These are phyloP conservation scores for Wickerhamomyces rabaulensis DNA, from an alignment of 805 yeast genomes.

Conservation along the genomic window DNA sequence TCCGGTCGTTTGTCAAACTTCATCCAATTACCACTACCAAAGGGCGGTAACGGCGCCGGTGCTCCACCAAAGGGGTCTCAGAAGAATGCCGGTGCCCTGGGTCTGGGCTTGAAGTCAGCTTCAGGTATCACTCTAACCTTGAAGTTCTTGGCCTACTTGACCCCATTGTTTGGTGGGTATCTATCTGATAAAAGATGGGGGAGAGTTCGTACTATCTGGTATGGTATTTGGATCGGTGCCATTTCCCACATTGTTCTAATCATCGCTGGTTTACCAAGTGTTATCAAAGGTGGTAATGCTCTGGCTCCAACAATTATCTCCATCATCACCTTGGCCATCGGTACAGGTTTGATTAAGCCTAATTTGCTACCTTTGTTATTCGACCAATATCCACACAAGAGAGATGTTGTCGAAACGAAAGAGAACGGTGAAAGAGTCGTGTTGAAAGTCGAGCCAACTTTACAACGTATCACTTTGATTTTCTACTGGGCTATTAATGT, in stretches of 20 bases:
- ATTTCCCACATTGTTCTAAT: constrained; percentile 59
- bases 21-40: constrained; percentile 49
- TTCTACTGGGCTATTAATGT: constrained; percentile 71
- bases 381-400: constrained; percentile 59
- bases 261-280: constrained; percentile 58
- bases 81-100: constrained; percentile 46
- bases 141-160: constrained; percentile 76
- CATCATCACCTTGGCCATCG: constrained; percentile 54
- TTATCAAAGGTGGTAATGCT: constrained; percentile 41
- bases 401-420: constrained; percentile 50
- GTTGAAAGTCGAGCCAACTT: constrained; percentile 60
- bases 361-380: constrained; percentile 66
- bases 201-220: constrained; percentile 59
- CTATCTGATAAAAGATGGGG: constrained; percentile 71
- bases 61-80: constrained; percentile 16
- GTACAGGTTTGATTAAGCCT: constrained; percentile 76
- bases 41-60: constrained; percentile 30
- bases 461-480: constrained; percentile 67
- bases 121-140: constrained; percentile 69
- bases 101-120: constrained; percentile 55
- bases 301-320: constrained; percentile 50
- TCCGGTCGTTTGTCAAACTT: constrained; percentile 73
- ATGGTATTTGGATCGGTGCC: constrained; percentile 52
- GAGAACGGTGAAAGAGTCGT: constrained; percentile 62
- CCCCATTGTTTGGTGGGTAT: constrained; percentile 73